Evolutionary conservation across 306 rosid species (phyloP), one percentile per base, ranked within the genome.

Genomic region (Betula pendula): DNA sequence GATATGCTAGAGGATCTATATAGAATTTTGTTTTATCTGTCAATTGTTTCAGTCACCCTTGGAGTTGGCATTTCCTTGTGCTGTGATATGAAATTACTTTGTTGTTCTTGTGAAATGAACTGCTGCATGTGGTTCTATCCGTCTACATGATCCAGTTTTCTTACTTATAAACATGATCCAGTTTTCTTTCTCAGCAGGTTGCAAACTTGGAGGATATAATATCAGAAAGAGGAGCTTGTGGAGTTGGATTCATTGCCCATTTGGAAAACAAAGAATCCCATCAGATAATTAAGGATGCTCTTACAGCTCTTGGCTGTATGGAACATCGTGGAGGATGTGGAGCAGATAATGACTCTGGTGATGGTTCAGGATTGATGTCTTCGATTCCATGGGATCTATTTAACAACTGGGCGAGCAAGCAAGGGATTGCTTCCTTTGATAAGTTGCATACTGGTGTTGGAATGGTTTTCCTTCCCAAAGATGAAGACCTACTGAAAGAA

Each of bases 271-370:
- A 84, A 81, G 90, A 63, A 68, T 95, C 97, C 12, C 91, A 90
- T 74, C 82, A 82, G 47, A 92, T 89, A 75, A 88, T 95, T 59
- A 83, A 85, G 85, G 97, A 95, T 87, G 97, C 97, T 82, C 92
- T 95, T 73, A 84, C 81, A 77, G 97, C 97, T 83, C 92, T 95
- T 75, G 85, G 97, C 84, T 95, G 98, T 76, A 95, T 92, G 98
- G 98, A 95, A 85, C 98, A 95, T 85, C 96, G 97, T 77, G 98
- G 98, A 73, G 98, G 98, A 72, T 95, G 98, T 83, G 97, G 97
- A 80, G 96, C 96, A 71, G 98, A 95, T 88, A 92, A 90, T 85
- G 97, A 95, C 84, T 95, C 98, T 67, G 98, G 97, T 52, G 98
- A 95, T 88, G 98, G 97, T 79, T 88, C 97, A 47, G 97, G 98